Evolutionary conservation across 768 basidiomycete genomes (phyloP), one percentile per base, ranked within the genome.

Genomic region (Amylocystis lapponica): DNA sequence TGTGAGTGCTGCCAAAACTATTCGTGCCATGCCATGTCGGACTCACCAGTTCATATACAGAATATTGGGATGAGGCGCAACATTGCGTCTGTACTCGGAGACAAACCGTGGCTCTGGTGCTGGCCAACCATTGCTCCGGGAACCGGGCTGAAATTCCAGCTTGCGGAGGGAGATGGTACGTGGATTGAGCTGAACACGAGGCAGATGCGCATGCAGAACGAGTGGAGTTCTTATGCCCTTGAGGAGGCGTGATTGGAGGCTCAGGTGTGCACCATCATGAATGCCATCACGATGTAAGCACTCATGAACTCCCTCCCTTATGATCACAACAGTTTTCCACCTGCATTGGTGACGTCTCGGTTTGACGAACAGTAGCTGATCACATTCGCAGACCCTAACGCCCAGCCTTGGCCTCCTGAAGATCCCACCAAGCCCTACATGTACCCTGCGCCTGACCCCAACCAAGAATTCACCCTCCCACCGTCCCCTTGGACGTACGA

Each of bases 401-500:
- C 57, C 6, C 71, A 67, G 42, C 55, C 52, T 7, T 93, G 91
- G 89, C 91, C 92, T 16, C 88, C 89, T 5, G 67, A 69, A 27
- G 87, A 92, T 59, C 81, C 82, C 1, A 33, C 45, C 21, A 46
- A 53, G 26, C 39, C 41, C 16, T 46, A 52, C 39, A 25, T 29
- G 14, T 34, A 47, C 35, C 48, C 50, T 12, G 48, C 51, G 16
- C 22, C 48, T 26, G 66, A 66, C 47, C 57, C 62, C 17, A 57
- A 60, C 19, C 64, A 68, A 45, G 59, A 60, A 9, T 72, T 79
- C 50, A 61, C 59, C 26, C 72, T 81, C 26, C 75, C 79, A 1
- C 60, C 70, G 19, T 80, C 78, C 5, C 90, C 93, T 5, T 96
- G 92, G 83, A 90, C 90, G 12, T 95, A 88, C 56, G 81, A 84